phyloP scores from a whole-genome alignment of 1,284 basidiomycete genomes.

The Cystobasidium pallidum region DNA sequence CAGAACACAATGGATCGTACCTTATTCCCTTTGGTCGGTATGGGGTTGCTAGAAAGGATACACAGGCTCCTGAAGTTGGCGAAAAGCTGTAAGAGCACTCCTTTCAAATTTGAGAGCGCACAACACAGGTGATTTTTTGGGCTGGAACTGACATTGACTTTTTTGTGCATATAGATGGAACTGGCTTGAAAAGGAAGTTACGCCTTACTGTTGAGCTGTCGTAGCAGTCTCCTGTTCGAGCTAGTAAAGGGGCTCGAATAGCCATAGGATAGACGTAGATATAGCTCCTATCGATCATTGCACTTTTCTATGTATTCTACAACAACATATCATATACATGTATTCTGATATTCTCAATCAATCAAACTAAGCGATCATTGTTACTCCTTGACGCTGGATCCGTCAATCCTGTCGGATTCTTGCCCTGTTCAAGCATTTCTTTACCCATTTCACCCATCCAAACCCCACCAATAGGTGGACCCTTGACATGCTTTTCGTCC shows the following conservation, averaged over 20 bases:
- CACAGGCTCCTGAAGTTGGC: background rate
- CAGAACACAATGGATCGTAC: conserved; percentile 20
- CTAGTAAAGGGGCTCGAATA: no score
- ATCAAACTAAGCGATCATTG: background rate
- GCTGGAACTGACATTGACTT: background rate
- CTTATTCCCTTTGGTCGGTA: conserved; percentile 29
- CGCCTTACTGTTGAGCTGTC: background rate
- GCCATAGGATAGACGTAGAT: no score
- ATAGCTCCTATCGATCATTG: no score
- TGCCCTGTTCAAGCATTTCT: conserved; percentile 28
- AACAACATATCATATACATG: background rate
- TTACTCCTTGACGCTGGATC: background rate
- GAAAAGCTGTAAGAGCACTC: conserved; percentile 10
- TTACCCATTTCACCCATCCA: conserved; percentile 41
- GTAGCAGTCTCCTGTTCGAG: background rate
- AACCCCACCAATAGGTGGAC: conserved; percentile 32
- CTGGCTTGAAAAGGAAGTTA: conserved; percentile 22
- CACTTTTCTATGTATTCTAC: background rate
- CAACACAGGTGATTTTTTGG: no score
- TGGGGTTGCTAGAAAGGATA: conserved; percentile 10
- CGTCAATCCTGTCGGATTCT: background rate
- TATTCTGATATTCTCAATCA: no score
- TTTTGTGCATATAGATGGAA: conserved; percentile 1
- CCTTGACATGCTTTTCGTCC: conserved; percentile 6
- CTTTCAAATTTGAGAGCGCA: no score